Evolutionary conservation across 2,329 filamentous ascomycete genomes (phyloP).

Genomic region (Alternaria arbusti): DNA sequence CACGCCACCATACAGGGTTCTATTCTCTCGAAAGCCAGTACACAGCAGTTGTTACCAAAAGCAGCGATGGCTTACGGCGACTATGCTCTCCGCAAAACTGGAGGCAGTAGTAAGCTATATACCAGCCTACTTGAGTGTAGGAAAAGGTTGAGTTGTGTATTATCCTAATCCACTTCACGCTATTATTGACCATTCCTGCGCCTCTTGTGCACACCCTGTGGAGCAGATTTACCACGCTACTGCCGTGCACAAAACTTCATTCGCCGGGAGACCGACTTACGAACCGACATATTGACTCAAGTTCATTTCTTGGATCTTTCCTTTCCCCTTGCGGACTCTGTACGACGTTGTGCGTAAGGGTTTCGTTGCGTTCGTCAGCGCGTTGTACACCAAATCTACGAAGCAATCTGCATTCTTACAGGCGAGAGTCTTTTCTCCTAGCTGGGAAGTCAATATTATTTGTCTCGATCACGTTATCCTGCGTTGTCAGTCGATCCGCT

Average conservation of each 20-base stretch:
- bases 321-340: background rate
- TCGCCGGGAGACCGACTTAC: background rate
- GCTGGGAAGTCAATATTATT: background rate
- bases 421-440: background rate
- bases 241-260: background rate
- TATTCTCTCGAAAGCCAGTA: background rate
- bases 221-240: background rate
- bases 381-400: slow-evolving; percentile 1
- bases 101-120: background rate
- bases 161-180: background rate
- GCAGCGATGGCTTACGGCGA: background rate
- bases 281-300: background rate
- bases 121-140: background rate
- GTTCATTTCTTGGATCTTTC: background rate
- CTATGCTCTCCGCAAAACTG: background rate
- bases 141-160: background rate
- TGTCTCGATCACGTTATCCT: background rate
- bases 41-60: background rate
- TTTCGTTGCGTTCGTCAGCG: slow-evolving; percentile 3
- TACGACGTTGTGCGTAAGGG: slow-evolving; percentile 1
- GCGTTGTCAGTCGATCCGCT: background rate
- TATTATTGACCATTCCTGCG: background rate
- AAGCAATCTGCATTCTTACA: background rate
- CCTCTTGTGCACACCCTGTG: background rate
- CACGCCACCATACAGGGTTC: background rate